These are phyloP conservation scores for Auriscalpium vulgare DNA, from an alignment of 768 basidiomycete genomes.

Conservation along the genomic window DNA sequence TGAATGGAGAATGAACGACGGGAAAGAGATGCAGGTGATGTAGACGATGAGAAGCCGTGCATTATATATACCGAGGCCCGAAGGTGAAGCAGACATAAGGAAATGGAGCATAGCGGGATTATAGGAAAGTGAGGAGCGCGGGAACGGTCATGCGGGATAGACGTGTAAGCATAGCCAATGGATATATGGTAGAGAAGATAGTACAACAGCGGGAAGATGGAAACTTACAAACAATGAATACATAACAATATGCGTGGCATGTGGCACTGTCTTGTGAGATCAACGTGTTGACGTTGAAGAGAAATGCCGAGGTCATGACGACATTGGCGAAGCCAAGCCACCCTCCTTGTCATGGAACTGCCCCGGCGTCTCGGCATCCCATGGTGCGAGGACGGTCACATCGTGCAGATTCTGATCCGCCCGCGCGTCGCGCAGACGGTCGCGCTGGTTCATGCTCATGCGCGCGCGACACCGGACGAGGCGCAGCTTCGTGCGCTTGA, in stretches of 20 bases:
- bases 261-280: too few relatives aligned
- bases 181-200: neutral
- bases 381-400: conserved; percentile 49
- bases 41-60: too few relatives aligned
- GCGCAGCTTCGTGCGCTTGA: conserved; percentile 76
- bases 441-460: conserved; percentile 69
- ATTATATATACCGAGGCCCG: too few relatives aligned
- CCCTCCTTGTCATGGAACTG: conserved; percentile 1
- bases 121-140: neutral
- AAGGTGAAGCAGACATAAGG: too few relatives aligned
- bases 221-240: neutral
- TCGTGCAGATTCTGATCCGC: conserved; percentile 77
- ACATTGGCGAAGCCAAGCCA: neutral
- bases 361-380: conserved; percentile 21
- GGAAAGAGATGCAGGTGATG: too few relatives aligned
- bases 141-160: neutral
- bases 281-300: neutral
- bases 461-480: conserved; percentile 70
- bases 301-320: neutral
- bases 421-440: conserved; percentile 69
- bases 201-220: neutral
- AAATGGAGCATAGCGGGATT: neutral
- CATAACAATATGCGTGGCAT: too few relatives aligned
- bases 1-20: too few relatives aligned
- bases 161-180: neutral